phyloP scores from a whole-genome alignment of 2,329 filamentous ascomycete genomes.

The Verruconis gallopava region DNA sequence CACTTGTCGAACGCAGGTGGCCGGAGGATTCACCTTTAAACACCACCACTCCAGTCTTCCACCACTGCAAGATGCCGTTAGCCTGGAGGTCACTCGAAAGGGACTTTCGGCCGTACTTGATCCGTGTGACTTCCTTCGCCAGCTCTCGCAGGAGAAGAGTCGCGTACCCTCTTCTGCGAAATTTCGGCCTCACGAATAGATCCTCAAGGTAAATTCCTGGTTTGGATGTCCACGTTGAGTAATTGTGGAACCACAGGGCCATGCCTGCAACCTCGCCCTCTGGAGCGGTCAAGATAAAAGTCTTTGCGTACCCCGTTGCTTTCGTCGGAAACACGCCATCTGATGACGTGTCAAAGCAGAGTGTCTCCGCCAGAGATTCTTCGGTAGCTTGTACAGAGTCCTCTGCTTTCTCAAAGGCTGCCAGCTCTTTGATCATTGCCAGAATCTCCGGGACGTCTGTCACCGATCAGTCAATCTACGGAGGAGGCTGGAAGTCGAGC shows the following conservation, averaged over 20 bases:
- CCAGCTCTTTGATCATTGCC: constrained; percentile 68
- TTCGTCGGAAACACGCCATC: constrained; percentile 15
- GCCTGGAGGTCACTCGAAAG: too few relatives aligned
- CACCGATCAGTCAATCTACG: background rate
- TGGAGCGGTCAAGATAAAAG: constrained; percentile 49
- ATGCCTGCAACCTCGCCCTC: constrained; percentile 50
- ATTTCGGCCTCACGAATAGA: constrained; percentile 62
- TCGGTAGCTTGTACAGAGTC: constrained; percentile 67
- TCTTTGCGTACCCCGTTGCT: constrained; percentile 57
- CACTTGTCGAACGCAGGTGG: too few relatives aligned
- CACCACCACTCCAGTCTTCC: constrained; percentile 80
- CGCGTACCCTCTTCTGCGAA: constrained; percentile 68
- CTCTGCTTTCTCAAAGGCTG: constrained; percentile 72
- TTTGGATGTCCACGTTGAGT: constrained; percentile 77
- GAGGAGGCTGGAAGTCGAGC: background rate
- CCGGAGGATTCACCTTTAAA: too few relatives aligned
- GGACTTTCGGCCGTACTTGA: too few relatives aligned
- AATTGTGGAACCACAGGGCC: constrained; percentile 91
- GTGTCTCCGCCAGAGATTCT: constrained; percentile 55
- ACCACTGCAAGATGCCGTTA: constrained; percentile 40
- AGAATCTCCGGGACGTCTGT: constrained; percentile 75
- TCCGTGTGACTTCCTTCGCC: constrained; percentile 63
- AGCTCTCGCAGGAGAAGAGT: constrained; percentile 60
- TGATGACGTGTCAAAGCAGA: constrained; percentile 54
- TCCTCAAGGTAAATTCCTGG: constrained; percentile 91